Evolutionary conservation across 2,329 filamentous ascomycete genomes (phyloP).

Genomic region (Mycosphaerelloides madeirae): DNA sequence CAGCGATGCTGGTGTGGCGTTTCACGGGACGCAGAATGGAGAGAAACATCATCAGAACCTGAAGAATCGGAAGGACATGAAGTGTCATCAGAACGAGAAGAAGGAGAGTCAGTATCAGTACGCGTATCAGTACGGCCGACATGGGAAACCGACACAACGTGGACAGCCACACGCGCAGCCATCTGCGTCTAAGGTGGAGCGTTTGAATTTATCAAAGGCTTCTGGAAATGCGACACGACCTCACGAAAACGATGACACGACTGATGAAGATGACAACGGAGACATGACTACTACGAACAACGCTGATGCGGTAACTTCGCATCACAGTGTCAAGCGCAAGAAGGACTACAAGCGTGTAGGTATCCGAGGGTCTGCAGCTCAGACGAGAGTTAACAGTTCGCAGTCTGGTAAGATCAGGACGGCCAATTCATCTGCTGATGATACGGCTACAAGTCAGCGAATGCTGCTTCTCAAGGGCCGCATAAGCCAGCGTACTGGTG

Average conservation of each 20-base stretch:
- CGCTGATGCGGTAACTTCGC: background rate
- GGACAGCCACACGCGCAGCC: conserved; percentile 19
- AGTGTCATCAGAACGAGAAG: conserved; percentile 22
- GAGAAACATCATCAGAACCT: conserved; percentile 33
- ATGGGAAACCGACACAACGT: conserved; percentile 30
- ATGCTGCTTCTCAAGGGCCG: conserved; percentile 30
- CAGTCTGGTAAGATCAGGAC: conserved; percentile 23
- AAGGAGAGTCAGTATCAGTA: conserved; percentile 25
- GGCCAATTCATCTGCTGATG: conserved; percentile 2
- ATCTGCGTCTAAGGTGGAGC: conserved; percentile 22
- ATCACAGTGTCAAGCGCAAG: conserved; percentile 14
- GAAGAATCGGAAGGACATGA: conserved; percentile 28
- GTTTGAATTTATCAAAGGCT: conserved; percentile 1
- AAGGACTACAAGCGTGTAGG: conserved; percentile 25
- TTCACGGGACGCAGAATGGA: conserved; percentile 27
- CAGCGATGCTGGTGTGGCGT: conserved; percentile 27
- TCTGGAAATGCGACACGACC: conserved; percentile 1
- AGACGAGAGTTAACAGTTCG: conserved; percentile 1
- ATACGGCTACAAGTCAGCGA: conserved; percentile 22
- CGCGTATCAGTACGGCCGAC: conserved; percentile 27
- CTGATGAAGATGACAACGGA: conserved; percentile 10
- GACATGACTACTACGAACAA: conserved; percentile 1
- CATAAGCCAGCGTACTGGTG: conserved; percentile 18
- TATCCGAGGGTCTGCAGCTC: background rate
- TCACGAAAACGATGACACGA: conserved; percentile 22